Evolutionary conservation across 331 rosid genomes (phyloP), one percentile per base, ranked within the genome.

Genomic region (Dryas integrifolia): DNA sequence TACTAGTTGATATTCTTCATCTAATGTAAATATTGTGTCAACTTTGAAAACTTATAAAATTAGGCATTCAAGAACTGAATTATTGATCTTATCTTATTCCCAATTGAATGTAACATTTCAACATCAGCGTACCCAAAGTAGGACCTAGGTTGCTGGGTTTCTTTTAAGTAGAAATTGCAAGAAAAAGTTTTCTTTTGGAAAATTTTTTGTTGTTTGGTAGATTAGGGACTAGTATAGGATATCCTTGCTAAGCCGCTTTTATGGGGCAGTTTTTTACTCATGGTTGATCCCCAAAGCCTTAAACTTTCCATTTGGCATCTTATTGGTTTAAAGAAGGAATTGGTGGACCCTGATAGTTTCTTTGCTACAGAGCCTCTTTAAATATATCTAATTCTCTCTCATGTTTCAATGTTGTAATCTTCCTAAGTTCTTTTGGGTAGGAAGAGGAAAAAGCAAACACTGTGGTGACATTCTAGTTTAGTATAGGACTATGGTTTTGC

Each of bases 261-360:
- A 30, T 30, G 35, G 35, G 35, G 35, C 35, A 30, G 35, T 30
- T 30, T 30, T 30, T 30, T 30, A 30, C 35, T 30, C 35, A 30
- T 30, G 35, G 35, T 30, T 30, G 35, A 1, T 30, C 3, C 35
- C 2, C 35, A 30, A 9, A 16, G 51, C 16, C 38, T 64, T 41
- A 10, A 14, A 26, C 0, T 14, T 70, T 70, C 18, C 75, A 56
- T 70, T 70, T 44, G 26, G 3, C 15, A 7, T n/a, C 35, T 18
- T 24, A 12, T 57, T 11, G 65, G 55, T 70, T 57, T 56, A 26
- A 10, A n/a, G 59, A 70, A 53, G 53, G 44, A 43, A 56, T 70
- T 15, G 6, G 65, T 57, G 75, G 65, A 70, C 75, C 75, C 24
- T 12, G 52, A 57, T 38, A 3, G 64, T 26, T 44, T 35, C 53